These are phyloP conservation scores for Mesembryanthemum crystallinum DNA, from an alignment of 148 eudicot genomes.

Conservation along the genomic window DNA sequence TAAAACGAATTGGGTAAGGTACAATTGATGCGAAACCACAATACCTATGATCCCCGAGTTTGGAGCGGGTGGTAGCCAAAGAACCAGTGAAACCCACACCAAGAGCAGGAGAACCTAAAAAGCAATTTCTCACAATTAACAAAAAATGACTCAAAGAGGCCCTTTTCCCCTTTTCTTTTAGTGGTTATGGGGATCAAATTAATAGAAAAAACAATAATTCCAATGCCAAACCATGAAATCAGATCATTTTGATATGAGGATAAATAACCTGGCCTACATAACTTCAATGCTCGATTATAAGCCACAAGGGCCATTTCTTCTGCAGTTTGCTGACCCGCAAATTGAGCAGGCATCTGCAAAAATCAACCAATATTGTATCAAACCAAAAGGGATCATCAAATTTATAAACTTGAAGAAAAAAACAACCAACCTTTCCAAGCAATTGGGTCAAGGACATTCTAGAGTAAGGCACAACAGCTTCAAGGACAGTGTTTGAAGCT, in stretches of 20 bases:
- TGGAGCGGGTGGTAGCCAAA: constrained; percentile 63
- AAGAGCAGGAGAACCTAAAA: constrained; percentile 62
- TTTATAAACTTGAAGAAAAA: not conserved
- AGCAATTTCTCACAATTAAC: not conserved
- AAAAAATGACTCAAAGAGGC: not conserved
- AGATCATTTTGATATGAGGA: not conserved
- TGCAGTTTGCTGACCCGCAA: constrained; percentile 57
- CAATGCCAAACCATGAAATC: not conserved
- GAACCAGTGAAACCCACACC: constrained; percentile 92
- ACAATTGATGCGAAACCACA: not conserved
- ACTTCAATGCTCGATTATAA: constrained; percentile 80
- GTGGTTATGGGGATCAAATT: too few species aligned
- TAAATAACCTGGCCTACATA: constrained; percentile 68
- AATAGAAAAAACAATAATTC: not conserved
- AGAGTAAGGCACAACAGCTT: constrained; percentile 77
- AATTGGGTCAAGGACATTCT: constrained; percentile 84
- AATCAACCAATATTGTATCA: not conserved
- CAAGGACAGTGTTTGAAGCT: constrained; percentile 88
- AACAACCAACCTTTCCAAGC: constrained; percentile 62
- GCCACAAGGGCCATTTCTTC: constrained; percentile 87
- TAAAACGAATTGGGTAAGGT: not conserved
- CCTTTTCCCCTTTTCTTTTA: too few species aligned
- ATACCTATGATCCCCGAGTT: constrained; percentile 90
- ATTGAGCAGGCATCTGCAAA: constrained; percentile 63
- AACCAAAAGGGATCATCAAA: not conserved